Evolutionary conservation across 2,329 filamentous ascomycete species (phyloP), one percentile per base, ranked within the genome.

Genomic region (Paraconiothyrium brasiliense): DNA sequence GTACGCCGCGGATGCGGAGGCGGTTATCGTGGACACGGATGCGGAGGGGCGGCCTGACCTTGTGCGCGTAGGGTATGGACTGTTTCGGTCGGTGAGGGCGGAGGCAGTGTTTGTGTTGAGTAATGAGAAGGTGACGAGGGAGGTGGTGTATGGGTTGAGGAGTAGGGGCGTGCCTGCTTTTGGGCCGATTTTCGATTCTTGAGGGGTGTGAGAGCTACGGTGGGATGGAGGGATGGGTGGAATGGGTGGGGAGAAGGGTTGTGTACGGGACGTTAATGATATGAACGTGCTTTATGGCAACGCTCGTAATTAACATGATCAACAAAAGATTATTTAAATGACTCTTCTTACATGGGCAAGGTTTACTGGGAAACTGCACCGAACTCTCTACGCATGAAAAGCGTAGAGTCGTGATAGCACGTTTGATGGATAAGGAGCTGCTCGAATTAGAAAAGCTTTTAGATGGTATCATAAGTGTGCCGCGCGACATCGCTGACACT

Each of bases 31-130:
- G 73, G 89, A 93, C 73, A 92, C 90, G 2, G 83, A 84, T 58
- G 73, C 78, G 39, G 80, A 82, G 35, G 89, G 88, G 0, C 82
- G 89, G 7, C 84, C 88, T 2, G 86, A 92, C 72, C 84, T 91
- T 73, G 70, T 89, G 32, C 81, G 81, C 13, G 80, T 87, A 49
- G 82, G 84, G 43, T 88, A 85, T 68, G 77, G 81, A 9, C 79
- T 89, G 55, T 80, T 79, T 52, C 70, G 69, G 30, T 66, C 78
- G 0, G 84, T 85, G 1, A 90, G 93, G 81, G 91, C 90, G 2
- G 90, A 92, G 81, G 90, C 89, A 3, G 89, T 92, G 41, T 89
- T 92, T 71, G 85, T 92, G 62, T 89, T 93, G 69, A 88, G 88
- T 58, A 93, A 93, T 73, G 86, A 89, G 60, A 84, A 79, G 59